Evolutionary conservation across 192 early-diverging fungal genomes (phyloP).

Genomic region (Coemansia sp.): DNA sequence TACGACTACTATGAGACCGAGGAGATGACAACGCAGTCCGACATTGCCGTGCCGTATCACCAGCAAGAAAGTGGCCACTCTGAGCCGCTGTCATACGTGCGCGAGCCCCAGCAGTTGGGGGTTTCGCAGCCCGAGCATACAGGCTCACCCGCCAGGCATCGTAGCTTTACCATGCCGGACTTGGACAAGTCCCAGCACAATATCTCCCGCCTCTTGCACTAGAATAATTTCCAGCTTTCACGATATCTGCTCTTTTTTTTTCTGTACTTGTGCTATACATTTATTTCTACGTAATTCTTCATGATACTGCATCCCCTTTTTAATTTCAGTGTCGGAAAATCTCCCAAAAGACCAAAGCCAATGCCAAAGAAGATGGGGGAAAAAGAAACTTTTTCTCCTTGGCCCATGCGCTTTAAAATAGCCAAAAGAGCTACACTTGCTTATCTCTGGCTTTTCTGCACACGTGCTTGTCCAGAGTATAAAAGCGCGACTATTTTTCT

Average conservation of each 20-base stretch:
- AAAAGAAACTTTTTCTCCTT: neutral
- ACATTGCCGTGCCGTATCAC: neutral
- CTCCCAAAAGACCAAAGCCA: neutral
- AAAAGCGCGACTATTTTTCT: neutral
- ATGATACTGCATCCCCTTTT: too few species aligned
- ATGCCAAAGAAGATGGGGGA: neutral
- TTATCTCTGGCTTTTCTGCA: conserved; percentile 1
- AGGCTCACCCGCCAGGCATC: conserved; percentile 1
- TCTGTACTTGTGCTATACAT: neutral
- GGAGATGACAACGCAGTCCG: neutral
- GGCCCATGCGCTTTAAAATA: neutral
- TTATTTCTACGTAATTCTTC: neutral
- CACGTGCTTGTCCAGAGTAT: neutral
- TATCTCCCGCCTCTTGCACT: conserved; percentile 26
- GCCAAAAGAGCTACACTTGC: neutral
- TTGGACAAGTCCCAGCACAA: conserved; percentile 14
- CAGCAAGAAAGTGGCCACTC: neutral
- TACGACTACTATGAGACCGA: conserved; percentile 9
- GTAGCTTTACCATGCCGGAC: conserved; percentile 27
- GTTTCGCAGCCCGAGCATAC: neutral
- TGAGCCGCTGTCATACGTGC: neutral
- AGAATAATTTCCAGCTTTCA: neutral
- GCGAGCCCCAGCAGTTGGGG: neutral
- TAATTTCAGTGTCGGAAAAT: neutral
- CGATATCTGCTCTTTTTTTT: neutral